Base-by-base conservation (phyloP, 2,329 filamentous ascomycete species). In the Lachnellula suecica region DNA sequence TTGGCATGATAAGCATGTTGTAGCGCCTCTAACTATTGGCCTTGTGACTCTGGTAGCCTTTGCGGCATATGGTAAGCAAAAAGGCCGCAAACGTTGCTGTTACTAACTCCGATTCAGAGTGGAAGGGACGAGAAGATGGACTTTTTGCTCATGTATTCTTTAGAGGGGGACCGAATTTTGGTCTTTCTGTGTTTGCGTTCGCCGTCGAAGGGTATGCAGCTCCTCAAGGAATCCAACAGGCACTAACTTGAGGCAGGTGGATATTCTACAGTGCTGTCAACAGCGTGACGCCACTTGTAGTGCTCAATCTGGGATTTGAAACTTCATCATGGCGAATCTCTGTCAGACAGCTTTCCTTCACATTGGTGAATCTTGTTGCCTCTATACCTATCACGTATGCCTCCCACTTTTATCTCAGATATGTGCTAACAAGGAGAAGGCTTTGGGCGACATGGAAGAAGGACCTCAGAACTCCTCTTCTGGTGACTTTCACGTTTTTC, bases 131-230 rank as follows among this genome's bases (percentile, higher is more conserved):
- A 51, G 59, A 66, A 7, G 79, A 82, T 55, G 79, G 79, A 4
- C 74, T 82, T 8, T 69, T 82, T 0, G 78, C 79, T 0, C 79
- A 82, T 58, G 72, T 80, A 31, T 81, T 82, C 70, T 82, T 82
- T 66, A 68, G 66, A 25, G 66, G 70, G 1, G 78, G 79, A 11
- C 74, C 74, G 11, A 83, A 83, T 61, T 82, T 83, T 59, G 74
- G 71, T 7, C 72, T 81, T 4, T 74, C 78, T 2, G 73, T 77
- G 9, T 80, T 81, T 60, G 79, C 79, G 4, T 82, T 82, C 54
- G 74, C 75, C 3, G 76, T 82, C 29, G 79, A 83, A 65, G 79
- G 79, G 61, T 61, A 52, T 42, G 10, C n/a, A 37, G 6, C 20
- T n/a, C n/a, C 20, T 5, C 10, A 17, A 25, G 19, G 27, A 11